Base-by-base conservation (phyloP, 2,329 filamentous ascomycete species). In the Aureobasidium melanogenum region DNA sequence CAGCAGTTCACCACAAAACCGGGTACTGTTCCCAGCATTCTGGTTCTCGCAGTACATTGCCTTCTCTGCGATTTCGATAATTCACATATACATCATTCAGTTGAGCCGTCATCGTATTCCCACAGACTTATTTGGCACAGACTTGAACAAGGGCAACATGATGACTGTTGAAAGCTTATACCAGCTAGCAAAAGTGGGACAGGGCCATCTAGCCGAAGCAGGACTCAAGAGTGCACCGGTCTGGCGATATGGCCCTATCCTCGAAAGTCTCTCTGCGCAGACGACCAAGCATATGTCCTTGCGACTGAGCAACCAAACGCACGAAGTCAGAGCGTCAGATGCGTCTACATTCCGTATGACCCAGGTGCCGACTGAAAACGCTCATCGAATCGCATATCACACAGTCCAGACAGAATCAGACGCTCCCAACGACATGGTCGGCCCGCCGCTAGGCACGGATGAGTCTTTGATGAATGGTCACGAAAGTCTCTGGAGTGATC, bases 41-140 rank as follows among this genome's bases (percentile, higher is more conserved):
- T 82, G 80, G 77, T 82, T 79, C 68, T 82, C 78, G 26, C 77
- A 80, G 39, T 82, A 82, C 63, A 78, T 81, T 4, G 76, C 79
- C 0, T 82, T 83, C 61, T 82, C 79, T 64, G 80, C 81, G 0
- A 72, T 84, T 0, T 78, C 79, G 0, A 79, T 83, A 4, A 70
- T 82, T 0, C 83, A 83, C 61, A 77, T 84, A 2, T 81, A 79
- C 72, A 72, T 79, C 47, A 82, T 84, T 17, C 79, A 81, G 65
- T 74, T 67, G 22, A 66, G 65, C 36, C 63, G 67, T 15, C 65
- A 64, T 12, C 67, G 67, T 17, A 34, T 68, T 14, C 58, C 65
- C 3, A 43, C 50, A 2, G 36, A 68, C 38, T 38, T 39, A 57
- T 14, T 52, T 59, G 60, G 36, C 30, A 26, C 15, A 7, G 19